Evolutionary conservation across 2,329 filamentous ascomycete genomes (phyloP), one percentile per base, ranked within the genome.

Genomic region (Botrytis byssoidea): DNA sequence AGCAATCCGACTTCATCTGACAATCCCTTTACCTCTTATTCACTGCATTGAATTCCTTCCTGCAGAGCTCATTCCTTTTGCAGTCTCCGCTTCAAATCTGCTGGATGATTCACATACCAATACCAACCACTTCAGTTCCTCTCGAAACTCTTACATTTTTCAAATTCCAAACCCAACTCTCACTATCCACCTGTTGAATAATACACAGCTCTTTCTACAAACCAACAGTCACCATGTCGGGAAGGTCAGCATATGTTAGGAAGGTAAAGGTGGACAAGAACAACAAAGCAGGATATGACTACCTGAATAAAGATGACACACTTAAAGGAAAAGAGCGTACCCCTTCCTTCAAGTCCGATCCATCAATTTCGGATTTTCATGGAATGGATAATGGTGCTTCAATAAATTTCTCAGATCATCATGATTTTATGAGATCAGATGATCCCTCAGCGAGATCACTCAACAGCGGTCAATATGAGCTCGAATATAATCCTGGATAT

Each of bases 211-310:
- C 40, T 61, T 29, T 61, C 25, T 9, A n/a, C 3, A 46, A 2
- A 44, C 60, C 40, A 8, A 35, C 29, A 16, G 1, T 32, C 59
- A 79, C 40, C 76, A 89, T 89, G 87, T 89, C 87, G 8, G 87
- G 86, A 75, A 83, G 87, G 68, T 88, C 87, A 79, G 87, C 87
- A 42, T 84, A 87, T 75, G 87, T 87, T 77, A 86, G 87, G 77
- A 88, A 88, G 79, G 88, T 88, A 81, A 87, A 86, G 75, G 86
- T 84, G 0, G 84, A 88, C 71, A 82, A 83, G 10, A 76, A 75
- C 55, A 73, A 74, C 37, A 70, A 46, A 8, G 64, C 37, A 42
- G 71, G 71, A 25, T 73, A 66, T 29, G 71, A 69, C 32, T 73
- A 60, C 32, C 55, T 73, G 22, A 68, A 61, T 20, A 67, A 61